Evolutionary conservation across 192 early-diverging fungal species (phyloP), one percentile per base, ranked within the genome.

Genomic region (Phycomyces blakesleeanus): DNA sequence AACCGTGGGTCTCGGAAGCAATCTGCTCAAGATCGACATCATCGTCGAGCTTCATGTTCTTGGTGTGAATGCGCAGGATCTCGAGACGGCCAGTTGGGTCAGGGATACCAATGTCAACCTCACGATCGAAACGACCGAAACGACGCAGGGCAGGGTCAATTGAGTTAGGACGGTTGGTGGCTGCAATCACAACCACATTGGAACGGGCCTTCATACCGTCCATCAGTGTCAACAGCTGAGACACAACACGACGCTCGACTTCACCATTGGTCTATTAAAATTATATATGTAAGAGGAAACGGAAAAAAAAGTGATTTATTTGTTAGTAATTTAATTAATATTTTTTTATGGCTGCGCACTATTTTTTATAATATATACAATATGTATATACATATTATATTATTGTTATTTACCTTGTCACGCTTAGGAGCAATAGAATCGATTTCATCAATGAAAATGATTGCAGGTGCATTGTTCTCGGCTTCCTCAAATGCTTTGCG

Each of bases 401-500:
- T 41, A 22, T 12, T 47, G 3, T 47, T 0, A 51, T 14, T 16
- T 63, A 74, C 91, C 41, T 87, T 92, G 67, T 94, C 92, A 57
- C 92, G 81, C 59, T 85, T 85, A 22, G 95, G 93, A 3, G 95
- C 92, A 53, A 98, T 97, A 15, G 94, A 93, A 72, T 98, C 96
- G 59, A 98, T 97, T 72, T 98, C 96, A 69, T 98, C 96, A 64
- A 98, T 94, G 63, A 98, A 98, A 57, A 98, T 78, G 22, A 98
- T 98, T 59, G 96, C 86, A 7, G 97, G 97, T 65, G 87, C 86
- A 77, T 99, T 98, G 77, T 94, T 96, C 76, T 96, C 93, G 18
- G 97, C 97, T 74, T 99, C 97, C 68, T 98, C 96, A 63, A 99
- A 99, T 9, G 94, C 95, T 80, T 99, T 98, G 59, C 97, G 88